phyloP scores from a whole-genome alignment of 768 basidiomycete species.

The Tylopilus balloui region DNA sequence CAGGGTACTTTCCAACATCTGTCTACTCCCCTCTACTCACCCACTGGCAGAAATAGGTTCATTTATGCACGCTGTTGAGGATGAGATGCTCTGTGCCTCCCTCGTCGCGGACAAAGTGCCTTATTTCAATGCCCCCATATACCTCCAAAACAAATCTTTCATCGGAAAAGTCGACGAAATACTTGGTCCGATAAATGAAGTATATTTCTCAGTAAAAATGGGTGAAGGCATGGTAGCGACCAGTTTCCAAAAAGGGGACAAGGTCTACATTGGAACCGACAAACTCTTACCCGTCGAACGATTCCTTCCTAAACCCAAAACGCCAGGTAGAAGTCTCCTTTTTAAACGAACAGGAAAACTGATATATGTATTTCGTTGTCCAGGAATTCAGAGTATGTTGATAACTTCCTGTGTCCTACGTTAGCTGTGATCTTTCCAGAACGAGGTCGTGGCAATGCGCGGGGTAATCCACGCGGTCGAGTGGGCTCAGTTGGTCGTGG shows the following conservation, averaged over 20 bases:
- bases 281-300: conserved; percentile 94
- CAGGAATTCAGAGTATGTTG: conserved; percentile 29
- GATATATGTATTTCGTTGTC: neutral
- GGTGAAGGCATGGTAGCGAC: conserved; percentile 90
- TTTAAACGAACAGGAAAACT: conserved; percentile 4
- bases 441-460: conserved; percentile 40
- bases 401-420: conserved; percentile 1
- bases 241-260: conserved; percentile 97
- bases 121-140: conserved; percentile 98
- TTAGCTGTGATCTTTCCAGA: conserved; percentile 38
- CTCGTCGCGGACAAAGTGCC: conserved; percentile 86
- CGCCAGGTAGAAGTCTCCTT: conserved; percentile 52
- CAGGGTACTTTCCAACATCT: conserved; percentile 43
- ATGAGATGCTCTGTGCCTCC: conserved; percentile 95
- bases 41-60: conserved; percentile 74
- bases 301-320: conserved; percentile 95
- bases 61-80: conserved; percentile 94
- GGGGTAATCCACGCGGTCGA: conserved; percentile 26
- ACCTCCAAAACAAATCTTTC: conserved; percentile 90
- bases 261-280: conserved; percentile 96
- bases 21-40: conserved; percentile 2
- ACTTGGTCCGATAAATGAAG: conserved; percentile 98
- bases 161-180: conserved; percentile 99
- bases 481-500: conserved; percentile 30
- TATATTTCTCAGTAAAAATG: conserved; percentile 98